Evolutionary conservation across 768 basidiomycete species (phyloP).

Genomic region (Naganishia kalamii): DNA sequence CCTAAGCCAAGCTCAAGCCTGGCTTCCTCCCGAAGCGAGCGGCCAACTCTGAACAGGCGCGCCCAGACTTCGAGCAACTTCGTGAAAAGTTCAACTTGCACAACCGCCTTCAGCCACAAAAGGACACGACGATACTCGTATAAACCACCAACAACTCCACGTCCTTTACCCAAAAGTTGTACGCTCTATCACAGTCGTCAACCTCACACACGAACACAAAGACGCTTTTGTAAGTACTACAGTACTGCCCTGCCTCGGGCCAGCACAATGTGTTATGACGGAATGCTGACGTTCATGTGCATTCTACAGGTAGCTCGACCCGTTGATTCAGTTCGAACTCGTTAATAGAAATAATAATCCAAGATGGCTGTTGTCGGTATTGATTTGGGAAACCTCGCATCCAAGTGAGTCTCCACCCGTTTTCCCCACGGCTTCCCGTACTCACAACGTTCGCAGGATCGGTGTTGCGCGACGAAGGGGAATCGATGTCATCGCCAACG

Average conservation of each 20-base stretch:
- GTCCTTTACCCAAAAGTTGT: background rate
- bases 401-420: constrained; percentile 50
- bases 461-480: constrained; percentile 92
- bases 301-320: constrained; percentile 3
- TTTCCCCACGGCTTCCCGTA: constrained; percentile 9
- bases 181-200: constrained; percentile 15
- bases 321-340: constrained; percentile 17
- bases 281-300: background rate
- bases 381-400: constrained; percentile 83
- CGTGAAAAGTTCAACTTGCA: background rate
- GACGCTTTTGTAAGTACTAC: background rate
- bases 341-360: background rate
- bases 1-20: background rate
- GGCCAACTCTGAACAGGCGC: background rate
- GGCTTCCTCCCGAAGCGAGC: too few relatives aligned
- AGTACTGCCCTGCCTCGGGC: too few relatives aligned
- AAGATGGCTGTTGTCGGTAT: constrained; percentile 70
- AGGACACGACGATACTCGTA: background rate
- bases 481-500: constrained; percentile 97
- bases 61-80: background rate
- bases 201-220: background rate
- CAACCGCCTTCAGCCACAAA: background rate
- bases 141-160: background rate
- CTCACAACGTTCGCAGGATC: constrained; percentile 55
- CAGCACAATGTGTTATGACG: background rate